Evolutionary conservation across 257 asterid species (phyloP).

Genomic region (Lavandula angustifolia): DNA sequence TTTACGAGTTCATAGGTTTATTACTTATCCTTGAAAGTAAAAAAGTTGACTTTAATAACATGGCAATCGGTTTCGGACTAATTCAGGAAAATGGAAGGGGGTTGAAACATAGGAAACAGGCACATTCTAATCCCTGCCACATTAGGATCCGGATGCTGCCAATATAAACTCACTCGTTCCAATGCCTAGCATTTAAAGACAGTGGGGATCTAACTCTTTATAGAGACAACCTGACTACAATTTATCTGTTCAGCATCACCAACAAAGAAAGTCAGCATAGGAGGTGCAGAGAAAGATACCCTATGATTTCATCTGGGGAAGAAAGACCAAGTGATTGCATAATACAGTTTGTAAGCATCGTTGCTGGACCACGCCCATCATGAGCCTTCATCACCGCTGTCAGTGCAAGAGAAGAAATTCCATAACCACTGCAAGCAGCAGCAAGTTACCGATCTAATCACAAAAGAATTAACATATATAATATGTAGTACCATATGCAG

Average conservation of each 20-base stretch:
- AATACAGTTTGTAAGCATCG: conserved; percentile 67
- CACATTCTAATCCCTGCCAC: conserved; percentile 18
- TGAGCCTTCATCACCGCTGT: conserved; percentile 85
- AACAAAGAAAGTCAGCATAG: conserved; percentile 13
- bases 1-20: not conserved
- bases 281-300: conserved; percentile 49
- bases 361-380: conserved; percentile 92
- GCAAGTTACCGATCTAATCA: not conserved
- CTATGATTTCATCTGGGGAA: conserved; percentile 87
- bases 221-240: conserved; percentile 12
- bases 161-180: conserved; percentile 8
- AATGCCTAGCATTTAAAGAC: not conserved
- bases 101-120: not conserved
- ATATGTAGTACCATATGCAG: conserved; percentile 22
- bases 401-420: conserved; percentile 91
- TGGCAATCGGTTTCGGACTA: not conserved
- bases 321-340: conserved; percentile 72
- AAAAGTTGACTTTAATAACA: not conserved
- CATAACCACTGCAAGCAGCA: conserved; percentile 79
- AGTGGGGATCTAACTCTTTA: not conserved
- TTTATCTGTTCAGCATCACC: conserved; percentile 1
- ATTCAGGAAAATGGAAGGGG: not conserved
- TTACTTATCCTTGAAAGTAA: not conserved
- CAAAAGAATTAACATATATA: not conserved
- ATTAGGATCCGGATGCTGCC: conserved; percentile 11